Base-by-base conservation (phyloP, 169 alveolate genomes). In the Cryptosporidium canis region DNA sequence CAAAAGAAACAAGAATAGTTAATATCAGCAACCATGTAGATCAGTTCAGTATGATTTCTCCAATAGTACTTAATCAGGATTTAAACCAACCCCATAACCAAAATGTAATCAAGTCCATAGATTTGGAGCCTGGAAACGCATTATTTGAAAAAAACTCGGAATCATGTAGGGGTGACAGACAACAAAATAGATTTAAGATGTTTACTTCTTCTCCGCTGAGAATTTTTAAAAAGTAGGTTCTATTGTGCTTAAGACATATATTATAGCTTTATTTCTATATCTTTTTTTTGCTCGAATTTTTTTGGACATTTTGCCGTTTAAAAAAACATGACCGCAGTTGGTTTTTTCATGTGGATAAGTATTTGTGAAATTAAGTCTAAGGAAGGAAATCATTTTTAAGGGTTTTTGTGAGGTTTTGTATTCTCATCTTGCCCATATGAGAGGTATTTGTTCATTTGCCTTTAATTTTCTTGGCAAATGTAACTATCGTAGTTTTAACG, bases 1-100 rank as follows among this genome's bases (percentile, higher is more conserved):
- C 35, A 27, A 70, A 70, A 35, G 84, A 55, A 33, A 70, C 84
- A 11, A 70, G 67, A 31, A 29, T 70, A 16, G 68, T 70, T 21
- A 70, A 70, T 51, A 16, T 70, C 8, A 29, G 53, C 67, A 18
- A 48, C 6, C 21, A 48, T 11, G 9, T 29, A 1, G 4, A 18
- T 27, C 11, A 41, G 53, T 21, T 31, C 31, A 70, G 5, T 16
- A 48, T 14, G 18, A 51, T 70, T 29, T 51, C 84, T 14, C 84
- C 84, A 3, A 31, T 53, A 18, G n/a, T 21, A n/a, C 18, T 35
- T 45, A 47, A 55, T 70, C 47, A 66, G 7, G 33, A 61, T 29
- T 29, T 61, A 3, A 16, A 61, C 6, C 9, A 31, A 9, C 21
- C 45, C 29, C 45, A 61, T 1, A 29, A 27, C 24, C 29, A 35